These are phyloP conservation scores for Saccharomycopsis fermentans DNA, from an alignment of 805 yeast genomes.

Conservation along the genomic window DNA sequence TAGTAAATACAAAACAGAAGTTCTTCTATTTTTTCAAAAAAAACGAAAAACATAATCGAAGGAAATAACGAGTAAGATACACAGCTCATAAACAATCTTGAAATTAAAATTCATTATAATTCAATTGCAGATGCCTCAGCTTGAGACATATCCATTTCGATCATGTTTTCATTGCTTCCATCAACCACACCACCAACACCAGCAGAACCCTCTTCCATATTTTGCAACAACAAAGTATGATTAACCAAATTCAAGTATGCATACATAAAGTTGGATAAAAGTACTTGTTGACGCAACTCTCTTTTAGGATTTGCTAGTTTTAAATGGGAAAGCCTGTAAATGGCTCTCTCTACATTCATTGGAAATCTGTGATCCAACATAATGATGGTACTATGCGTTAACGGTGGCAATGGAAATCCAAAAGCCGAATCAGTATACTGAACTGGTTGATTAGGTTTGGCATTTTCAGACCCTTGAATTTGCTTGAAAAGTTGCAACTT, in stretches of 20 bases:
- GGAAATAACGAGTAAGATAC: neutral
- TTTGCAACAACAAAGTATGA: slow-evolving; percentile 75
- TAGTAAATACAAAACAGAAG: neutral
- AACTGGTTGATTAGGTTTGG: slow-evolving; percentile 44
- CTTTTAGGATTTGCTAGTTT: slow-evolving; percentile 91
- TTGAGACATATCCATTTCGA: neutral
- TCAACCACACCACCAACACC: neutral
- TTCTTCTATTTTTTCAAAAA: too few species aligned
- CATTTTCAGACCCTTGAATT: slow-evolving; percentile 27
- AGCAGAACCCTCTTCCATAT: slow-evolving; percentile 30
- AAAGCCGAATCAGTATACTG: slow-evolving; percentile 70
- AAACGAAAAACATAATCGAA: too few species aligned
- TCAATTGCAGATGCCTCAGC: slow-evolving; percentile 2
- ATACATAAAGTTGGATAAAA: slow-evolving; percentile 93
- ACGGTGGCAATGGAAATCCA: slow-evolving; percentile 80
- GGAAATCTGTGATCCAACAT: slow-evolving; percentile 86
- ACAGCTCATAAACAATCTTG: neutral
- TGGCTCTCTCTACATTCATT: slow-evolving; percentile 91
- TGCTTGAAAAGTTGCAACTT: slow-evolving; percentile 24
- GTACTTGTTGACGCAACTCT: slow-evolving; percentile 83
- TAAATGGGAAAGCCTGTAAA: slow-evolving; percentile 83
- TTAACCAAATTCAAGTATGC: slow-evolving; percentile 91
- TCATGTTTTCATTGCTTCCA: neutral
- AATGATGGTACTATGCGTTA: slow-evolving; percentile 62
- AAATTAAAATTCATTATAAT: neutral